phyloP scores from a whole-genome alignment of 148 eudicot genomes.

The Talinum fruticosum region DNA sequence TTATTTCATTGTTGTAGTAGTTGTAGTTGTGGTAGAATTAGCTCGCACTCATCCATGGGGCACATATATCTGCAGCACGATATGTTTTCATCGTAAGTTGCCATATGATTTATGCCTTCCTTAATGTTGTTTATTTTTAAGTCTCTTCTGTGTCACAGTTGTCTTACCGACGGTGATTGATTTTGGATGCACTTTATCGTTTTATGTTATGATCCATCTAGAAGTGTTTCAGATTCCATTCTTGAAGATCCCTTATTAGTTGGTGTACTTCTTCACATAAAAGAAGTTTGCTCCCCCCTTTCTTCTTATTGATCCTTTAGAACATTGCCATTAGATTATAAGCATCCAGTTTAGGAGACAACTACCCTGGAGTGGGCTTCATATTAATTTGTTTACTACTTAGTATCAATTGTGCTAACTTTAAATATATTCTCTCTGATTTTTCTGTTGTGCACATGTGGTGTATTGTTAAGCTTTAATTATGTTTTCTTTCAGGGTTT shows the following conservation, averaged over 20 bases:
- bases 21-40: not conserved
- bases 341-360: not conserved
- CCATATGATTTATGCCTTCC: not conserved
- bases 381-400: not conserved
- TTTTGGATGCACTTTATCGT: not conserved
- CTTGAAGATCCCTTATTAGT: not conserved
- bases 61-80: not conserved
- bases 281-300: too few relatives aligned
- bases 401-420: not conserved
- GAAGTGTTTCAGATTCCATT: not conserved
- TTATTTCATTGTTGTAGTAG: not conserved
- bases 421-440: not conserved
- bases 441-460: not conserved
- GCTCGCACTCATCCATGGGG: not conserved
- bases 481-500: constrained; percentile 59
- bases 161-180: not conserved
- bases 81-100: not conserved
- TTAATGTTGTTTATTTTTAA: not conserved
- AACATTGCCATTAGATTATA: not conserved
- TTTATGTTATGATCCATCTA: not conserved
- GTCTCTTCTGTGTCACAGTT: not conserved
- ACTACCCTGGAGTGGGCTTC: not conserved
- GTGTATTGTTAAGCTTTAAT: not conserved
- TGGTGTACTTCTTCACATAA: too few relatives aligned
- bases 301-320: not conserved